Conservation (phyloP, 75 land plant genomes). For the Cunninghamia lanceolata region DNA sequence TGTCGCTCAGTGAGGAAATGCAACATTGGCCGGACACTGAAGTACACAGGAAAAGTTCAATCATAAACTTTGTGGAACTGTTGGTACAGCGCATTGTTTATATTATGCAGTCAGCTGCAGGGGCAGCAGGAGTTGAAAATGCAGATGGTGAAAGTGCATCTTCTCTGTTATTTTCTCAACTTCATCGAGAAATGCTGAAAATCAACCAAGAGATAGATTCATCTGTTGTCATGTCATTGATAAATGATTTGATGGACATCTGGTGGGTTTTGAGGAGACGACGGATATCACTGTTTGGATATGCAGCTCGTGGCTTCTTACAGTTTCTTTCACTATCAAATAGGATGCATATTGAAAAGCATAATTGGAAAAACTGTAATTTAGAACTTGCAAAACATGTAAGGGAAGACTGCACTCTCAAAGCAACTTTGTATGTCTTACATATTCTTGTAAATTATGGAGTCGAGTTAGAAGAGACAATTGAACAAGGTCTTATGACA, state of each 20-base stretch:
- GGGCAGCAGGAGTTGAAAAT: constrained; percentile 58
- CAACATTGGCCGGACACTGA: constrained; percentile 4
- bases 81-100: constrained; percentile 48
- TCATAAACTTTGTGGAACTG: constrained; percentile 16
- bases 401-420: constrained; percentile 48
- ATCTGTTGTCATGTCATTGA: constrained; percentile 13
- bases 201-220: constrained; percentile 25
- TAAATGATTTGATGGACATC: constrained; percentile 61
- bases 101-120: constrained; percentile 69
- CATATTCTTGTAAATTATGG: constrained; percentile 89
- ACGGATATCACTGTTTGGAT: constrained; percentile 68
- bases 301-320: constrained; percentile 85
- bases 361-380: constrained; percentile 1
- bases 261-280: constrained; percentile 89
- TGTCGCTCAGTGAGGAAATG: constrained; percentile 6
- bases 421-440: constrained; percentile 75
- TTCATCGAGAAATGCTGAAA: constrained; percentile 39
- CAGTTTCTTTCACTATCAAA: constrained; percentile 73
- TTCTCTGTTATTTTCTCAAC: constrained; percentile 50
- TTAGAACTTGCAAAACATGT: constrained; percentile 28
- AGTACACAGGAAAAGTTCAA: constrained; percentile 11
- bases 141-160: constrained; percentile 60
- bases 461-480: constrained; percentile 77
- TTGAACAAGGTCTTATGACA: constrained; percentile 61
- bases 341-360: constrained; percentile 15